Conservation (phyloP, 2,329 filamentous ascomycete species). For the Ilyonectria destructans region DNA sequence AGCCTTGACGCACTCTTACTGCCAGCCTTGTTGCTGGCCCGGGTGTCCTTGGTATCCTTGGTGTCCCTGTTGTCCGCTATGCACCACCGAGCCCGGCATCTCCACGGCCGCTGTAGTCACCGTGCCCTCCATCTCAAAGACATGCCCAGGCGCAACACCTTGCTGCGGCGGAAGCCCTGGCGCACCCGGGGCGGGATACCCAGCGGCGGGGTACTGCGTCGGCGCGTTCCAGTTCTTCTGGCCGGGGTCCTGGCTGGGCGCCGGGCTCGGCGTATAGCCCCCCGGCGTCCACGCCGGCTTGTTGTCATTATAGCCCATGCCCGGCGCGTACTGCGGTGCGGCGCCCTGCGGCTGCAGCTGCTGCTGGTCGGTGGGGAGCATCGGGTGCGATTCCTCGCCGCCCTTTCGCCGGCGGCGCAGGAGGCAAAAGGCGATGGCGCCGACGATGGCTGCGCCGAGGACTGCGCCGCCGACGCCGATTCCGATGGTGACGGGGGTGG, state of each 20-base stretch:
- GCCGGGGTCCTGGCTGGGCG: conserved; percentile 19
- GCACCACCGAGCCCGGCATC: conserved; percentile 21
- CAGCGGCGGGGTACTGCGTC: conserved; percentile 2
- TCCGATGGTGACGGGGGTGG: conserved; percentile 57
- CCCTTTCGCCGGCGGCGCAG: conserved; percentile 50
- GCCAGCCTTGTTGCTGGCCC: background rate
- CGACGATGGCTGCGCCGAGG: conserved; percentile 49
- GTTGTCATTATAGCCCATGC: conserved; percentile 29
- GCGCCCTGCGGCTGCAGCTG: conserved; percentile 28
- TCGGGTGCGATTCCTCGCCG: conserved; percentile 51
- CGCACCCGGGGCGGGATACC: conserved; percentile 16
- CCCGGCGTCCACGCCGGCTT: conserved; percentile 1
- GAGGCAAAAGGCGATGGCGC: conserved; percentile 45
- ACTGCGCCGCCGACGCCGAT: conserved; percentile 58
- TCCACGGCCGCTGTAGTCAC: conserved; percentile 10
- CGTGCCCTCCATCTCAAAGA: conserved; percentile 47
- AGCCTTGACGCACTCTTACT: background rate
- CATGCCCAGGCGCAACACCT: conserved; percentile 3
- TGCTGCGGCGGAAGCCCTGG: conserved; percentile 4
- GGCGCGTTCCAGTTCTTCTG: conserved; percentile 27
- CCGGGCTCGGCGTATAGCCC: conserved; percentile 20
- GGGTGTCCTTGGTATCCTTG: background rate
- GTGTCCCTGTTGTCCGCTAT: background rate
- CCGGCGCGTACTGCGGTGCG: conserved; percentile 26
- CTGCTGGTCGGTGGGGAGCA: conserved; percentile 43